Conservation (phyloP, 2,329 filamentous ascomycete species). For the Colletotrichum chlorophyti region DNA sequence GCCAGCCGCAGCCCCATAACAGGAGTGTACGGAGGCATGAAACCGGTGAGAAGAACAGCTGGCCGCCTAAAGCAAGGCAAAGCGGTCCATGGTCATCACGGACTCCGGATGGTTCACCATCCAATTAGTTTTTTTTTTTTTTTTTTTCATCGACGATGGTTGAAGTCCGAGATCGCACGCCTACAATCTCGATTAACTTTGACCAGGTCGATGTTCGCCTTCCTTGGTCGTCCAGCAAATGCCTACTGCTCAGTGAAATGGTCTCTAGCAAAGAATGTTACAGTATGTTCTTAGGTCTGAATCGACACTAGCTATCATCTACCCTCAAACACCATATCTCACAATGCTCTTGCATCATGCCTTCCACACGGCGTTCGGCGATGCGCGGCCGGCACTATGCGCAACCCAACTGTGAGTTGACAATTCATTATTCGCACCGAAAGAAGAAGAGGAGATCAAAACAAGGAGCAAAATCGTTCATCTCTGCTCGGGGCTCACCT, state of each 20-base stretch:
- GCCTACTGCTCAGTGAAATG: too few species aligned
- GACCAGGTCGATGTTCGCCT: too few species aligned
- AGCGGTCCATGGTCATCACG: too few species aligned
- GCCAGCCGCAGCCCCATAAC: background rate
- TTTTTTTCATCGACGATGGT: background rate
- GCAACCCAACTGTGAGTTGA: conserved; percentile 21
- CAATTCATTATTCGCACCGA: background rate
- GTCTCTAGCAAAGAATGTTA: too few species aligned
- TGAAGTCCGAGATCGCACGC: too few species aligned
- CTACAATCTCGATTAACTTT: too few species aligned
- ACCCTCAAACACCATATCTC: background rate
- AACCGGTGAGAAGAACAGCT: background rate
- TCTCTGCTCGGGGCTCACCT: conserved; percentile 20
- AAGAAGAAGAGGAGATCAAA: background rate
- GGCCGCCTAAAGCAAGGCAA: background rate
- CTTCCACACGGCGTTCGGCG: background rate
- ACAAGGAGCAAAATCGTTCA: background rate
- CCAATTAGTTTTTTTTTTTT: too few species aligned
- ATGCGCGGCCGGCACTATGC: conserved; percentile 12
- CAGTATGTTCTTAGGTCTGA: too few species aligned
- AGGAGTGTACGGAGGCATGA: too few species aligned
- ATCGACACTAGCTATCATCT: background rate
- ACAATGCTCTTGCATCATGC: background rate
- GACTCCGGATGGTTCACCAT: too few species aligned
- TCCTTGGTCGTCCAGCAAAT: too few species aligned